Evolutionary conservation across 2,329 filamentous ascomycete genomes (phyloP), one percentile per base, ranked within the genome.

Genomic region (Tolypocladium endophyticum): DNA sequence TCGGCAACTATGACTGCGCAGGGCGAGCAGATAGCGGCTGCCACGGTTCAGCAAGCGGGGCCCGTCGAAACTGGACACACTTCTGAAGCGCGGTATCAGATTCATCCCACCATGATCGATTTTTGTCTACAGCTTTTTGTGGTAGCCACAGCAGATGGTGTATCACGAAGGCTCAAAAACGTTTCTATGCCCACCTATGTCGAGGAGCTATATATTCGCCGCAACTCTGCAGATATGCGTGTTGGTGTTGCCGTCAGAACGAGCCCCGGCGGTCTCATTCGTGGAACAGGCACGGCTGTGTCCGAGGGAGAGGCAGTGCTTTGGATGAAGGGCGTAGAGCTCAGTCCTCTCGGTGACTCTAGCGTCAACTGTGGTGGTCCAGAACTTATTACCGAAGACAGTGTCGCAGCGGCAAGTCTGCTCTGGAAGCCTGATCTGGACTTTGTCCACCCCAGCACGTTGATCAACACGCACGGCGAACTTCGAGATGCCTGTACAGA

Each of bases 71-170:
- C 8, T 30, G 3, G 6, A 14, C 7, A 30, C 11, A n/a, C 33
- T 16, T 11, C 28, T 18, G 50, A 54, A 35, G 33, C 14, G 1
- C 33, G 38, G 28, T 61, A 64, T 54, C 25, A 63, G 36, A 60
- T 64, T 28, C 62, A 64, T 47, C 62, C 62, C 8, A 56, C 59
- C 12, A 61, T 59, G 7, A 60, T 64, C 58, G 62, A 64, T 16
- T 57, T 41, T 39, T 57, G 59, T 20, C 56, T 60, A 18, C 58
- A 60, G 30, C 23, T 55, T 41, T 55, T 60, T 47, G 41, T 60
- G 38, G 52, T 56, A 35, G 41, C 55, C 43, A 43, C 59, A 23
- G 54, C 59, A n/a, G 60, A 55, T 33, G 50, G 50, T 33, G 2
- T 54, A 18, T 54, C 50, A 1, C 50, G 50, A 33, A 16, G 33